Percentiles rank a stretch among this genome's conserved stretches.
These are phyloP conservation scores for Hyaloperonospora brassicae DNA, from an alignment of 352 stramenopile genomes.

Conservation along the genomic window DNA sequence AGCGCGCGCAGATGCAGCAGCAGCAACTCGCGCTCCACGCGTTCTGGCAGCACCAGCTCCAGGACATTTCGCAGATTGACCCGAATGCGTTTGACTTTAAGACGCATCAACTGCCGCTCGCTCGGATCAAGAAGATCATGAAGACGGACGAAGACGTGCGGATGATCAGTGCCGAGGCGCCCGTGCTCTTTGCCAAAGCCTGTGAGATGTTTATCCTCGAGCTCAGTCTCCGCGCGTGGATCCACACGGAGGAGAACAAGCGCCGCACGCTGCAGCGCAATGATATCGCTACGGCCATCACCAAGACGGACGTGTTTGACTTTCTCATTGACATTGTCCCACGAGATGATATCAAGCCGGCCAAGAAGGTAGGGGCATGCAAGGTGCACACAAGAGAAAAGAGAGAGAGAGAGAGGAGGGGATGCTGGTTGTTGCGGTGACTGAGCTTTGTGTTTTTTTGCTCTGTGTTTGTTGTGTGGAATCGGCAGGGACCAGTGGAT, in stretches of 20 bases:
- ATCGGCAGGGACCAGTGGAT: conserved; percentile 46
- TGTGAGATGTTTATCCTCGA: conserved; percentile 99
- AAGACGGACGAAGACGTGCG: conserved; percentile 96
- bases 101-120: conserved; percentile 92
- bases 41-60: conserved; percentile 86
- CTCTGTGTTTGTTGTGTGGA: conserved; percentile 4
- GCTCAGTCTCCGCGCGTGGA: conserved; percentile 91
- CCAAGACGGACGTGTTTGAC: conserved; percentile 98
- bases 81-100: conserved; percentile 93
- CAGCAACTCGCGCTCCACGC: conserved; percentile 77
- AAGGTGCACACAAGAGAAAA: conserved; percentile 52
- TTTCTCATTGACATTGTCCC: conserved; percentile 95
- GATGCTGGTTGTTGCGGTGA: background rate
- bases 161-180: conserved; percentile 98
- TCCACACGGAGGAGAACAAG: conserved; percentile 85
- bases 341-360: conserved; percentile 79
- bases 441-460: conserved; percentile 3
- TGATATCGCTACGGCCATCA: conserved; percentile 96
- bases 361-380: conserved; percentile 56
- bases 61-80: conserved; percentile 85
- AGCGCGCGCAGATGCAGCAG: conserved; percentile 84
- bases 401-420: background rate
- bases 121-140: conserved; percentile 89
- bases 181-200: conserved; percentile 98
- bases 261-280: conserved; percentile 95